These are phyloP conservation scores for Simmondsia chinensis DNA, from an alignment of 148 eudicot genomes.

Conservation along the genomic window DNA sequence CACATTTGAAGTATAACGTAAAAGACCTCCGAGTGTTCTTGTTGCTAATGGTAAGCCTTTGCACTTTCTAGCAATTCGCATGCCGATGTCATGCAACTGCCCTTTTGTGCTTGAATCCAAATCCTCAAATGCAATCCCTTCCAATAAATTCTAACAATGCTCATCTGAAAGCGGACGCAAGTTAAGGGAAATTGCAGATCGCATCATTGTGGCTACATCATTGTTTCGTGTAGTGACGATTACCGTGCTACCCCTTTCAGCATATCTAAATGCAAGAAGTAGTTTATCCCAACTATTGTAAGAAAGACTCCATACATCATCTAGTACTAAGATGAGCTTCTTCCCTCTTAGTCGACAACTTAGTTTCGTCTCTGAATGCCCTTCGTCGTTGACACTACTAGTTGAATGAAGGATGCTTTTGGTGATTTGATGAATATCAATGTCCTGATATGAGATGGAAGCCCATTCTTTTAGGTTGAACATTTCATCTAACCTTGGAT, in stretches of 20 bases:
- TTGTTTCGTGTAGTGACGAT: neutral
- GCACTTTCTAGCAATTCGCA: constrained; percentile 15
- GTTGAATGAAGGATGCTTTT: no score
- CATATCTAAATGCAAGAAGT: neutral
- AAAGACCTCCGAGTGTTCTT: constrained; percentile 9
- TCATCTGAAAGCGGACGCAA: neutral
- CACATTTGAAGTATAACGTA: constrained; percentile 1
- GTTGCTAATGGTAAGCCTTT: constrained; percentile 26
- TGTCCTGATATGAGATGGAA: no score
- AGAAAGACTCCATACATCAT: constrained; percentile 5
- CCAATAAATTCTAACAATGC: neutral
- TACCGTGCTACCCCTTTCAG: neutral
- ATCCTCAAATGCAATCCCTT: neutral
- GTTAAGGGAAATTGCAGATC: neutral
- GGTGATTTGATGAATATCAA: no score
- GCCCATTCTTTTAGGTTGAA: no score
- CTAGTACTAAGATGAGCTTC: constrained; percentile 7
- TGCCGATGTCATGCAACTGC: constrained; percentile 1
- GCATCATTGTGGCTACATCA: neutral
- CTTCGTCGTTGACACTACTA: no score
- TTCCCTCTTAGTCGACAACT: no score
- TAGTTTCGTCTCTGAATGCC: no score
- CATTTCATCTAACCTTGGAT: no score
- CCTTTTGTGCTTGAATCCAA: neutral
- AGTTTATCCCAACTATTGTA: neutral